Evolutionary conservation across 441 rosid species (phyloP).

Genomic region (Capsella rubella): DNA sequence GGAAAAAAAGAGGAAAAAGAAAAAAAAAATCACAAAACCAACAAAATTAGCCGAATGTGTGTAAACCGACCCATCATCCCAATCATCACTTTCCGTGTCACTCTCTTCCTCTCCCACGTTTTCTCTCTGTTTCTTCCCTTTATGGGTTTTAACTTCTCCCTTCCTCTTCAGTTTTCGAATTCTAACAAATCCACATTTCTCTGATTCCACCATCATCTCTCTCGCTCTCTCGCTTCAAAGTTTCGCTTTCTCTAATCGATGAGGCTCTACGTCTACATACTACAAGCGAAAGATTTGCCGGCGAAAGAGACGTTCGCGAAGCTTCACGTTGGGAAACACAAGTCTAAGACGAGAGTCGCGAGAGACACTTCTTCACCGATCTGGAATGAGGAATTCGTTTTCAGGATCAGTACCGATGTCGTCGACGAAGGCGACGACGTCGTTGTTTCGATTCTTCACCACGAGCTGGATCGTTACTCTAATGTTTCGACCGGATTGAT

Average conservation of each 20-base stretch:
- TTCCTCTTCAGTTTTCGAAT: slow-evolving; percentile 20
- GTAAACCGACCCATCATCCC: slow-evolving; percentile 40
- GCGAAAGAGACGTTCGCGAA: slow-evolving; percentile 58
- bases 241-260: slow-evolving; percentile 40
- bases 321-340: slow-evolving; percentile 67
- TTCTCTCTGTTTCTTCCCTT: background rate
- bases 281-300: slow-evolving; percentile 74
- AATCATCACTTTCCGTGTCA: slow-evolving; percentile 46
- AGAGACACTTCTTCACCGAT: slow-evolving; percentile 54
- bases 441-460: slow-evolving; percentile 58
- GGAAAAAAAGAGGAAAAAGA: no score
- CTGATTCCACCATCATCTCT: background rate
- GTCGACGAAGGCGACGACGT: slow-evolving; percentile 54
- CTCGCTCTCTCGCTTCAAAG: slow-evolving; percentile 12
- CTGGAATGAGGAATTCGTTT: slow-evolving; percentile 87
- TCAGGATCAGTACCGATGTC: slow-evolving; percentile 48
- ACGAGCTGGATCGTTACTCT: slow-evolving; percentile 52
- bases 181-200: background rate
- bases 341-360: slow-evolving; percentile 63
- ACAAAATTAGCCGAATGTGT: slow-evolving; percentile 23
- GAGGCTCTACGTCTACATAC: slow-evolving; percentile 78
- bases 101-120: slow-evolving; percentile 48
- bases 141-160: slow-evolving; percentile 36
- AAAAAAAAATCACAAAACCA: background rate
- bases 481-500: slow-evolving; percentile 48